phyloP scores from a whole-genome alignment of 2,329 filamentous ascomycete genomes.

The Sclerotiophoma versabilis region DNA sequence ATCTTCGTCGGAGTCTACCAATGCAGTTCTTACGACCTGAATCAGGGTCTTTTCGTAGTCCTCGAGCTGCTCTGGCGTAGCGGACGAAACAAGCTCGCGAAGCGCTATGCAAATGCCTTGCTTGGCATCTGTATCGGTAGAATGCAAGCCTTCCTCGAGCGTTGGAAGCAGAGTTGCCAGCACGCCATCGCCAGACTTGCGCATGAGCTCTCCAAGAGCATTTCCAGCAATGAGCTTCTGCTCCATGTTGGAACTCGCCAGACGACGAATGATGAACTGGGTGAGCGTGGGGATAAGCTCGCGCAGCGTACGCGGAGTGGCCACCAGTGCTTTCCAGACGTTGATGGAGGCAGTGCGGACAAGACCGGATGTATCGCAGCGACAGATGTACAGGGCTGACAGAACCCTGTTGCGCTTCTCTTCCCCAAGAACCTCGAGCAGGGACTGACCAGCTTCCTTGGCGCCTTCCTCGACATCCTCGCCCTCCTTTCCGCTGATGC shows the following conservation, averaged over 20 bases:
- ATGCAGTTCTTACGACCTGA: constrained; percentile 88
- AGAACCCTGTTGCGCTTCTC: constrained; percentile 97
- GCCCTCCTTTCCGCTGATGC: constrained; percentile 81
- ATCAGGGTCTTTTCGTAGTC: constrained; percentile 96
- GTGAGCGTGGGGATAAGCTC: constrained; percentile 94
- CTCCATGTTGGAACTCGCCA: constrained; percentile 96
- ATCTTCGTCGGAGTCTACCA: constrained; percentile 87
- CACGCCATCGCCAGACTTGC: constrained; percentile 94
- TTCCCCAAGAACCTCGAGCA: constrained; percentile 91
- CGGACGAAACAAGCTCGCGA: constrained; percentile 89
- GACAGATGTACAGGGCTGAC: constrained; percentile 96
- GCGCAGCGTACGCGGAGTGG: constrained; percentile 89
- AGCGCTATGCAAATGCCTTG: constrained; percentile 98
- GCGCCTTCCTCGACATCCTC: constrained; percentile 80
- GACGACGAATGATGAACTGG: constrained; percentile 89
- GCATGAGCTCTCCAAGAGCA: constrained; percentile 92
- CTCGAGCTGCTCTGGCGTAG: constrained; percentile 85
- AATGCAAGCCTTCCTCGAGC: constrained; percentile 88
- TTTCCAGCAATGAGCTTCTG: constrained; percentile 99
- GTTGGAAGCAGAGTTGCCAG: constrained; percentile 87
- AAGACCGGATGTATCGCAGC: constrained; percentile 91
- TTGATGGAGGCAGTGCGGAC: constrained; percentile 88
- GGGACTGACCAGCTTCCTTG: constrained; percentile 87
- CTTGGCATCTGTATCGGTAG: constrained; percentile 89
- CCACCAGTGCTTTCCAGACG: constrained; percentile 97